phyloP scores from a whole-genome alignment of 805 yeast species.

The Clavispora santaluciae region DNA sequence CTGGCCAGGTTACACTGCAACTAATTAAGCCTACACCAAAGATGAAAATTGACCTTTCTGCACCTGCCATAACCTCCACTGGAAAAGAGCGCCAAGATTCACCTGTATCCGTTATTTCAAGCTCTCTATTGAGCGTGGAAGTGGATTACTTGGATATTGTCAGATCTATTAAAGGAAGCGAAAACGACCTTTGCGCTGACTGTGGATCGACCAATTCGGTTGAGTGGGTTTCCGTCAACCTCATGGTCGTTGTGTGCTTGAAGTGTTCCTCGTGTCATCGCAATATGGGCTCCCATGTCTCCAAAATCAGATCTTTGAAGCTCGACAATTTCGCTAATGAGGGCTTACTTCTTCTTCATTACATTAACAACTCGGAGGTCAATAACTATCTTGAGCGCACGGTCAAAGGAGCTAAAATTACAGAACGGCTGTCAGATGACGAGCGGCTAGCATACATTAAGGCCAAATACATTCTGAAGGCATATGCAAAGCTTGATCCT shows the following conservation, averaged over 20 bases:
- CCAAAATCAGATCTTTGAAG: conserved; percentile 74
- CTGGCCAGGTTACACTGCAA: conserved; percentile 41
- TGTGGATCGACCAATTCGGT: conserved; percentile 63
- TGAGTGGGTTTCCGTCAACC: conserved; percentile 84
- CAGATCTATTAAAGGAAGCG: conserved; percentile 37
- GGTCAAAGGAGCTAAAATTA: conserved; percentile 18
- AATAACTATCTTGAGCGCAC: conserved; percentile 60
- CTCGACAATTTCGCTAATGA: conserved; percentile 68
- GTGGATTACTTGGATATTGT: conserved; percentile 35
- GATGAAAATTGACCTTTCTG: conserved; percentile 2
- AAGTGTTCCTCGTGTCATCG: conserved; percentile 88
- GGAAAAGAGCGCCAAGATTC: conserved; percentile 19
- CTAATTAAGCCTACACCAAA: conserved; percentile 3
- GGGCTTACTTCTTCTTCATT: conserved; percentile 46
- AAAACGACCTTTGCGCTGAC: conserved; percentile 71
- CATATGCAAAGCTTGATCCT: conserved; percentile 29
- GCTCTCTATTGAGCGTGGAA: conserved; percentile 15
- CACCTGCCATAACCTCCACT: neutral
- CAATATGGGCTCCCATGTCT: conserved; percentile 74
- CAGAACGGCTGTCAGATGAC: conserved; percentile 33
- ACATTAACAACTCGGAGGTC: conserved; percentile 48
- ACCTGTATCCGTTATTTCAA: conserved; percentile 31
- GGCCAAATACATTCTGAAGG: conserved; percentile 57
- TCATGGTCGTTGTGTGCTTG: conserved; percentile 69
- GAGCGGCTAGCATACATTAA: conserved; percentile 56